Percentiles rank a stretch among this genome's conserved stretches.
These are phyloP conservation scores for Botryotinia narcissicola DNA, from an alignment of 2,329 filamentous ascomycete genomes.

Conservation along the genomic window DNA sequence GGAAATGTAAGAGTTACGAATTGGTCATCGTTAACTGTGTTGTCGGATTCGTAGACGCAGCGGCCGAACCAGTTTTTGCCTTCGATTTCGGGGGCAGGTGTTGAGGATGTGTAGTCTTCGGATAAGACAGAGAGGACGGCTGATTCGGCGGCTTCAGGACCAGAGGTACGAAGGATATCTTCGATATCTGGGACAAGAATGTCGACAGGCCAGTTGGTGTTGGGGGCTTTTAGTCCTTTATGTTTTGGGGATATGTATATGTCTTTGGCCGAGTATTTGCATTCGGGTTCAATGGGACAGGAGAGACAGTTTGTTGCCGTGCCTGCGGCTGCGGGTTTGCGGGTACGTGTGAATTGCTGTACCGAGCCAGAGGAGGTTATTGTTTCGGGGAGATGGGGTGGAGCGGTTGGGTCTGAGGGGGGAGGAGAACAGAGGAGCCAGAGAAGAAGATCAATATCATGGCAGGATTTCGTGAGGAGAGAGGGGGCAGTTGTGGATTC, in stretches of 20 bases:
- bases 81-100: conserved; percentile 48
- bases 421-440: conserved; percentile 78
- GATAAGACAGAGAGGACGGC: conserved; percentile 41
- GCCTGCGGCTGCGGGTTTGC: conserved; percentile 75
- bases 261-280: conserved; percentile 80
- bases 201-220: conserved; percentile 76
- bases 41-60: conserved; percentile 93
- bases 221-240: conserved; percentile 59
- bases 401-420: conserved; percentile 32
- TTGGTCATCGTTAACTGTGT: conserved; percentile 92
- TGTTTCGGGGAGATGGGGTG: conserved; percentile 52
- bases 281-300: conserved; percentile 71
- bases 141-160: conserved; percentile 49
- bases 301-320: conserved; percentile 81
- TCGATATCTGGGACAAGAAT: conserved; percentile 94
- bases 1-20: conserved; percentile 80
- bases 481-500: conserved; percentile 74
- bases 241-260: conserved; percentile 56
- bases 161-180: conserved; percentile 55
- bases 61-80: conserved; percentile 77
- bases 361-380: conserved; percentile 71
- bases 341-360: conserved; percentile 71
- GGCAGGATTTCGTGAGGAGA: conserved; percentile 90
- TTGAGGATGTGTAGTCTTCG: conserved; percentile 54
- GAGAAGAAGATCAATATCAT: conserved; percentile 89